Evolutionary conservation across 108 stramenopile species (phyloP).

Genomic region (Nitzschia inconspicua): DNA sequence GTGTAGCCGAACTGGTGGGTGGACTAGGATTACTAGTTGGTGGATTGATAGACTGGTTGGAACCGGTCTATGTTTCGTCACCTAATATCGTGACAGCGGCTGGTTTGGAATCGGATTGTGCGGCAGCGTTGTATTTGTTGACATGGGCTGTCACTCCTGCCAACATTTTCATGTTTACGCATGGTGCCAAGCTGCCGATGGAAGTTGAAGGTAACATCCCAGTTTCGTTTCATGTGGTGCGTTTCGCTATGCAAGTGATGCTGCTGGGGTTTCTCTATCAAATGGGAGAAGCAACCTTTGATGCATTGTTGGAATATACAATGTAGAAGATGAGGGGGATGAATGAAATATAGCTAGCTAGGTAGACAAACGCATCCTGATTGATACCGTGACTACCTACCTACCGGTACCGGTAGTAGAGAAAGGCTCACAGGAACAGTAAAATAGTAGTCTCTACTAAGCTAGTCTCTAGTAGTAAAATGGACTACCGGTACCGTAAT

Average conservation of each 20-base stretch:
- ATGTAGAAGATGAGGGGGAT: background rate
- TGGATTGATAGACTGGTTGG: no score
- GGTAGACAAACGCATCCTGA: no score
- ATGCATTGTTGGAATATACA: background rate
- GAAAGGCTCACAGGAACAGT: no score
- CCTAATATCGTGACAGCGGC: slow-evolving; percentile 36
- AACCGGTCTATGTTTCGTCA: no score
- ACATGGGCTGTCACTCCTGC: slow-evolving; percentile 82
- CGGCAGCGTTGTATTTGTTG: slow-evolving; percentile 45
- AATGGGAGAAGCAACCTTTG: slow-evolving; percentile 6
- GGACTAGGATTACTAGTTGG: slow-evolving; percentile 57
- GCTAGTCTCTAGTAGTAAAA: no score
- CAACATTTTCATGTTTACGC: slow-evolving; percentile 90
- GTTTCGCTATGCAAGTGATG: slow-evolving; percentile 68
- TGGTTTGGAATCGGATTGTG: slow-evolving; percentile 8
- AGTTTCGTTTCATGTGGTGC: slow-evolving; percentile 44
- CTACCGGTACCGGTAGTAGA: no score
- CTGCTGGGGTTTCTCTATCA: slow-evolving; percentile 63
- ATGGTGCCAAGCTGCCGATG: slow-evolving; percentile 67
- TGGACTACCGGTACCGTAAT: no score
- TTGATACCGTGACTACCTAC: no score
- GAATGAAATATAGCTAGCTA: no score
- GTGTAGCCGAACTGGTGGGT: slow-evolving; percentile 71
- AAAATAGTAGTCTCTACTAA: no score
- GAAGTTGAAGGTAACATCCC: background rate